Evolutionary conservation across 2,329 filamentous ascomycete genomes (phyloP), one percentile per base, ranked within the genome.

Genomic region (Ascosphaera acerosa): DNA sequence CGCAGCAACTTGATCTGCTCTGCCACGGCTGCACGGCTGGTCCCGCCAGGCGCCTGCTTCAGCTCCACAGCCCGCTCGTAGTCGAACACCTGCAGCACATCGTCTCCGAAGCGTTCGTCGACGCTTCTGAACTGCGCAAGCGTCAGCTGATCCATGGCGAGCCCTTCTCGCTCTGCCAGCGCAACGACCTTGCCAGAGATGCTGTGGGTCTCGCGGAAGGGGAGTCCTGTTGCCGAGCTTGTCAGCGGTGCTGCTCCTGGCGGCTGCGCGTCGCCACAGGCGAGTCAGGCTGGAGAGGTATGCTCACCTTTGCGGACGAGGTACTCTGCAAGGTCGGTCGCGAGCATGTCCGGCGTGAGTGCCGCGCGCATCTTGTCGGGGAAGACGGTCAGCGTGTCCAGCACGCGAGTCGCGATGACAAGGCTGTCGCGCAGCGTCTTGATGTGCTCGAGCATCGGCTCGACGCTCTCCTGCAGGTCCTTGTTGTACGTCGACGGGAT

Each of bases 401-500:
- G 59, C 4, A 89, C 73, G 33, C 81, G 76, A 15, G 75, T 76
- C 17, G 76, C 76, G 42, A 90, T 90, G 50, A 74, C 69, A 33
- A 89, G 63, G 45, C 74, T 80, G 57, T 89, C 75, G 34, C 63
- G 27, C 37, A 87, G 62, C 4, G 77, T 84, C 62, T 81, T 76
- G 51, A 82, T 66, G 48, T 72, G 67, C 50, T 89, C 77, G 30
- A 90, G 65, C 54, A 90, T 68, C n/a, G 75, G 73, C 59, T 89
- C 75, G 37, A 77, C 71, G 35, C 68, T 73, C 54, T 90, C 80
- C 53, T 91, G 78, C n/a, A 89, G 54, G 50, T 90, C 78, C 54
- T 89, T 90, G 59, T 89, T 84, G 59, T 89, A 89, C 3, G 75
- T 80, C 27, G 66, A 75, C 2, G 77, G 76, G 17, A 87, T 64